A percentile compares a stretch with the other conserved stretches of the same genome.
phyloP scores from a whole-genome alignment of 129 eudicot species.

The Daucus carota region DNA sequence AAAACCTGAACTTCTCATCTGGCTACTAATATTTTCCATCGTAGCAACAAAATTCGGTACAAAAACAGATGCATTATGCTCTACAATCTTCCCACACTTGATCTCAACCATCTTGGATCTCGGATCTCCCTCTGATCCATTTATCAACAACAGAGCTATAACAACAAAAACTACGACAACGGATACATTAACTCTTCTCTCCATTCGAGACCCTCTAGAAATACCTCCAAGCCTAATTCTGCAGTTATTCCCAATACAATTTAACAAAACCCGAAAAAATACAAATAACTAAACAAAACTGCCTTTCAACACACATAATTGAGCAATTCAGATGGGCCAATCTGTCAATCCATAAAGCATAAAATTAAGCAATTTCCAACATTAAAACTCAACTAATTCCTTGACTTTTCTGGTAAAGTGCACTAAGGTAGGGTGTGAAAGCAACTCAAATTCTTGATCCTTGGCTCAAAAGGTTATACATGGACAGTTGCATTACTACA shows the following conservation, averaged over 20 bases:
- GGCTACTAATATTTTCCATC: slow-evolving; percentile 47
- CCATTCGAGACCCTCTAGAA: slow-evolving; percentile 5
- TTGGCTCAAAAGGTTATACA: background rate
- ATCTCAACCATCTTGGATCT: slow-evolving; percentile 38
- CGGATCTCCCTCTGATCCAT: slow-evolving; percentile 40
- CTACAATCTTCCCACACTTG: slow-evolving; percentile 24
- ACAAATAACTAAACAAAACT: background rate
- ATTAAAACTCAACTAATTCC: background rate
- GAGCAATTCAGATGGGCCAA: background rate
- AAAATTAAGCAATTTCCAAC: background rate
- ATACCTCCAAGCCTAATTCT: background rate
- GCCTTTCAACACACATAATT: background rate
- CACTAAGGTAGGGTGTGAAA: background rate
- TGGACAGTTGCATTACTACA: slow-evolving; percentile 4
- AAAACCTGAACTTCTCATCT: slow-evolving; percentile 35
- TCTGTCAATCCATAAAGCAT: slow-evolving; percentile 1
- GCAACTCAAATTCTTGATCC: background rate
- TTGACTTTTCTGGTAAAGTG: background rate
- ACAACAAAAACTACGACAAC: slow-evolving; percentile 15
- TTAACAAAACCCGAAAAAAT: background rate
- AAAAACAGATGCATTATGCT: slow-evolving; percentile 32
- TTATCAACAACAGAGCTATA: slow-evolving; percentile 22
- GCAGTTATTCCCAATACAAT: background rate
- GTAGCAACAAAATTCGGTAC: slow-evolving; percentile 45
- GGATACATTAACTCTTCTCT: slow-evolving; percentile 10